A percentile compares a stretch with the other conserved stretches of the same genome.
Conservation (phyloP, 768 basidiomycete genomes). For the Serpula lacrymans region DNA sequence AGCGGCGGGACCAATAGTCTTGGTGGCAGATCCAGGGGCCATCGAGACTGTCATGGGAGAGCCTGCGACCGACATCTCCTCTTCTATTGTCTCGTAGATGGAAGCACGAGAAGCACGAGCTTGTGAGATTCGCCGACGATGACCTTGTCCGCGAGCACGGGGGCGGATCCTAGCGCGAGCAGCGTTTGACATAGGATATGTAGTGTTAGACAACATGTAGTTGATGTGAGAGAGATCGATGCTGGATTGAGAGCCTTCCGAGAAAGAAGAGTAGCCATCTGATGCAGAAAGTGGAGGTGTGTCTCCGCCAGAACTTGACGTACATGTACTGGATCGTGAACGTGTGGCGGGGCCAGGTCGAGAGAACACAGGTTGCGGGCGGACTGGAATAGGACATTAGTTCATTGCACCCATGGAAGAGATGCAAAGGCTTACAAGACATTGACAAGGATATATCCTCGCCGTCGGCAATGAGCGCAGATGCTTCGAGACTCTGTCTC, state of each 20-base stretch:
- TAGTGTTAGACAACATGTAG: conserved; percentile 49
- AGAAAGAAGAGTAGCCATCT: conserved; percentile 62
- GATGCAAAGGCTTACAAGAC: conserved; percentile 44
- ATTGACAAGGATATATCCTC: conserved; percentile 47
- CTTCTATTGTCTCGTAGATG: conserved; percentile 78
- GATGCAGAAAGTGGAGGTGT: conserved; percentile 70
- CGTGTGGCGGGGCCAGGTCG: conserved; percentile 48
- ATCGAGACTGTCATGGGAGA: conserved; percentile 22
- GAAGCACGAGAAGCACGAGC: conserved; percentile 62
- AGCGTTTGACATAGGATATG: conserved; percentile 45
- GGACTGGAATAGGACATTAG: conserved; percentile 32
- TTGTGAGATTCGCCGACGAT: conserved; percentile 67
- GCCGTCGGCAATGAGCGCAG: conserved; percentile 59
- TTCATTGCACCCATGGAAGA: neutral
- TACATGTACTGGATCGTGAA: conserved; percentile 69
- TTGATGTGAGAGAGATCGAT: conserved; percentile 68
- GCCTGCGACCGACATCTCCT: conserved; percentile 47
- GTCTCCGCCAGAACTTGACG: conserved; percentile 62
- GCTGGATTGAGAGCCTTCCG: conserved; percentile 74
- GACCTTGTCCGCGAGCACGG: conserved; percentile 59
- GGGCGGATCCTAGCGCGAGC: conserved; percentile 36
- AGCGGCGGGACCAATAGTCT: conserved; percentile 31
- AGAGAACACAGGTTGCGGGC: conserved; percentile 54
- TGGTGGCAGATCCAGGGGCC: conserved; percentile 4
- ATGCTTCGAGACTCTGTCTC: conserved; percentile 66